Percentiles rank a stretch among this genome's conserved stretches.
Conservation (phyloP, 208 protist species). For the Tritrichomonas musculus region DNA sequence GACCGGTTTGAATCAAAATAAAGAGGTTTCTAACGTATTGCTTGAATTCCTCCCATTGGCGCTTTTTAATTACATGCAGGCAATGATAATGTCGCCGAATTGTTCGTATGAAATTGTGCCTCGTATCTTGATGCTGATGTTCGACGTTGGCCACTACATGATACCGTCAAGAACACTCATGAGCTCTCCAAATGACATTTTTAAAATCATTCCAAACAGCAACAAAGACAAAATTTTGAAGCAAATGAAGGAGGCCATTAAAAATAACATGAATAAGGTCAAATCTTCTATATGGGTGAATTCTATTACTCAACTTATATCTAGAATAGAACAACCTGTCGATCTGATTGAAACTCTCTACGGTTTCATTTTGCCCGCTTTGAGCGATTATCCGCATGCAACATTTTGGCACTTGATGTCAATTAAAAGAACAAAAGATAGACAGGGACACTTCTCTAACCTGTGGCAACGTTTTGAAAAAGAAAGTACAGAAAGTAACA, state of each 20-base stretch:
- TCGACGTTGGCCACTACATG: background rate
- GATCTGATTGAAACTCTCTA: background rate
- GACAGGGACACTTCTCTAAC: background rate
- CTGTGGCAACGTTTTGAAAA: background rate
- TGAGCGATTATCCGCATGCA: background rate
- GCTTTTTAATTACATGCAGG: background rate
- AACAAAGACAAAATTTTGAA: background rate
- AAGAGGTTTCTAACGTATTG: background rate
- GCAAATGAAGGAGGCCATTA: background rate
- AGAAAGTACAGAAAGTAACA: no score
- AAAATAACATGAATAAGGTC: background rate
- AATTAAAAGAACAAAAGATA: background rate
- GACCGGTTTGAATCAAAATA: background rate
- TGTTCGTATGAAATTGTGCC: background rate
- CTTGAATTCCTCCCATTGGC: background rate
- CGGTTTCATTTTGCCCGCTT: background rate
- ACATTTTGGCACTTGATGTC: background rate
- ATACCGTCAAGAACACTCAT: no score
- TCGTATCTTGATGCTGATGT: background rate
- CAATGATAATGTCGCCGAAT: background rate
- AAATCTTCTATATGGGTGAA: background rate
- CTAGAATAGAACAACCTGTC: conserved; percentile 4
- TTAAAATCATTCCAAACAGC: background rate
- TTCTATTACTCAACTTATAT: background rate
- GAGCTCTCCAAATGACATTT: background rate